Evolutionary conservation across 352 stramenopile genomes (phyloP).

Genomic region (Globisporangium cylindrosporum): DNA sequence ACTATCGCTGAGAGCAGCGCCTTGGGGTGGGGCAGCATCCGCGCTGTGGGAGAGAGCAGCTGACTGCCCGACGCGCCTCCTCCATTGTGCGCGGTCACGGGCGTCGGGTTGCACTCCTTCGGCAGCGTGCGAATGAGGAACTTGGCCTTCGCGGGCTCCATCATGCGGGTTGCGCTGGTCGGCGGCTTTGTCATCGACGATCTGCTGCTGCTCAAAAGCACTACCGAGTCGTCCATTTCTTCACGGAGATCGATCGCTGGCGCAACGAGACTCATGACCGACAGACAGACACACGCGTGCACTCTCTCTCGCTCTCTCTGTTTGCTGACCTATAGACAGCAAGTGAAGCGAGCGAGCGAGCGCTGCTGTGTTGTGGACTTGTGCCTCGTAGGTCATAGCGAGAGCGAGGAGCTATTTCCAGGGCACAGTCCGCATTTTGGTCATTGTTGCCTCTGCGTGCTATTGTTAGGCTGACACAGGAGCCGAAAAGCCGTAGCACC

Average conservation of each 20-base stretch:
- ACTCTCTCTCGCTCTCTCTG: neutral
- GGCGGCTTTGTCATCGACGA: neutral
- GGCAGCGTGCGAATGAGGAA: conserved; percentile 75
- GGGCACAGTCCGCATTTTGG: neutral
- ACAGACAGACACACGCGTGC: neutral
- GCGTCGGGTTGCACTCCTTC: conserved; percentile 68
- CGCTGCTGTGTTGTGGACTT: neutral
- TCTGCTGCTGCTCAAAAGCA: neutral
- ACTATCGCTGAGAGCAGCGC: neutral
- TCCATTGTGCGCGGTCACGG: conserved; percentile 22
- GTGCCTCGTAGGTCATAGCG: neutral
- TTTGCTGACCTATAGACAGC: neutral
- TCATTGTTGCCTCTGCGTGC: neutral
- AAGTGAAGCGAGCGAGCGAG: neutral
- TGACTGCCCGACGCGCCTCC: conserved; percentile 5
- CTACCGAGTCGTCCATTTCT: conserved; percentile 34
- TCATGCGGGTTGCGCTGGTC: neutral
- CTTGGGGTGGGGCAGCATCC: conserved; percentile 8
- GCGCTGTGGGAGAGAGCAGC: conserved; percentile 25
- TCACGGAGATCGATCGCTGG: conserved; percentile 42
- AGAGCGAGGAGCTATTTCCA: conserved; percentile 6
- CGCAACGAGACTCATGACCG: conserved; percentile 38
- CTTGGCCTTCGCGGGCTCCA: conserved; percentile 37
- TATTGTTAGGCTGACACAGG: neutral
- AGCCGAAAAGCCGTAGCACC: neutral